Percentiles rank a stretch among this genome's conserved stretches.
Conservation (phyloP, 176 grass and related monocot species). For the Raddia distichophylla region DNA sequence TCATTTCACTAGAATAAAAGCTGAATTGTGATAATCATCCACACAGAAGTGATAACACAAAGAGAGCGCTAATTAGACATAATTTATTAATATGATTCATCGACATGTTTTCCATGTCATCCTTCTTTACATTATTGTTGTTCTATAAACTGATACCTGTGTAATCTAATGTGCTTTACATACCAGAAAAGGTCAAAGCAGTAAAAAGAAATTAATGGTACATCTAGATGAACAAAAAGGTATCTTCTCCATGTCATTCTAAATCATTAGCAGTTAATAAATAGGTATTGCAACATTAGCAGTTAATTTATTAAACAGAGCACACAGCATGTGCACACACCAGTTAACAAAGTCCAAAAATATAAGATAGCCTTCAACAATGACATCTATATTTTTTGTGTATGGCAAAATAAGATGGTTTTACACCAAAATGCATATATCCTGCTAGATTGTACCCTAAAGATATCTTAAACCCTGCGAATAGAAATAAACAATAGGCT, state of each 20-base stretch:
- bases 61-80: neutral
- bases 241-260: neutral
- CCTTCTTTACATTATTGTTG: neutral
- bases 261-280: neutral
- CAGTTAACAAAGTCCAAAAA: neutral
- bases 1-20: neutral
- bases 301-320: neutral
- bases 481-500: neutral
- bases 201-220: conserved; percentile 23
- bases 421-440: conserved; percentile 16
- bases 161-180: neutral
- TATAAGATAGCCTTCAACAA: neutral
- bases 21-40: neutral
- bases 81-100: conserved; percentile 1
- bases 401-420: neutral
- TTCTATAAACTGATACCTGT: neutral
- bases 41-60: conserved; percentile 3
- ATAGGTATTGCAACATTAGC: conserved; percentile 3
- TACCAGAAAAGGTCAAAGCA: neutral
- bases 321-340: neutral
- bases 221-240: neutral
- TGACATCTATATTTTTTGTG: neutral
- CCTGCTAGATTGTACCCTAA: neutral
- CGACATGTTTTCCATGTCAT: neutral
- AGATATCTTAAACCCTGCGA: neutral